A percentile compares a stretch with the other conserved stretches of the same genome.
Evolutionary conservation across 495 filamentous ascomycete genomes (phyloP).

Genomic region (Talaromyces stipitatus): DNA sequence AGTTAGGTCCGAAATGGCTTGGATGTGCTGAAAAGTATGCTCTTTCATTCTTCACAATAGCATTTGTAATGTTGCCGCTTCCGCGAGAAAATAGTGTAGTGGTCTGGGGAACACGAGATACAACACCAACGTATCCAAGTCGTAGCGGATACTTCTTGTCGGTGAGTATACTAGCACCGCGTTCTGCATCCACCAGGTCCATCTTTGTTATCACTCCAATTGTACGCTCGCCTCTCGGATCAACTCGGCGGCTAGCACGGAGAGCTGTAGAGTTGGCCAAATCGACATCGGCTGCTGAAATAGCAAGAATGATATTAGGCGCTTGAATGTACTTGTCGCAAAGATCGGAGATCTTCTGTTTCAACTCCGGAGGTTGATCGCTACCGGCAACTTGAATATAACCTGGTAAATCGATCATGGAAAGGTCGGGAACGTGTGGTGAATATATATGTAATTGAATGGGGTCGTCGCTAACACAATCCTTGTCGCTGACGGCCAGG

Average conservation of each 20-base stretch:
- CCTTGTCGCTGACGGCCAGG: conserved; percentile 75
- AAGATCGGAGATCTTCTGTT: conserved; percentile 90
- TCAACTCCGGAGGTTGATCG: conserved; percentile 86
- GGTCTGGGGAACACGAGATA: conserved; percentile 70
- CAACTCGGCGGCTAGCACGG: conserved; percentile 81
- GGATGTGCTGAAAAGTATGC: conserved; percentile 83
- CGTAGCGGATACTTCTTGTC: conserved; percentile 93
- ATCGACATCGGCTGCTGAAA: conserved; percentile 96
- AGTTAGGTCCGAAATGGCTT: conserved; percentile 64
- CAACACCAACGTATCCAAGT: conserved; percentile 94
- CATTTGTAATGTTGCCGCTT: conserved; percentile 68
- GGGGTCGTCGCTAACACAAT: conserved; percentile 93
- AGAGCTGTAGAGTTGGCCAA: conserved; percentile 93
- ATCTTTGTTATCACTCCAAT: conserved; percentile 99
- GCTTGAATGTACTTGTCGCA: conserved; percentile 98
- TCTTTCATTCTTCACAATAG: conserved; percentile 83
- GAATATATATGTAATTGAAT: conserved; percentile 95
- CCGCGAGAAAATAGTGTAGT: conserved; percentile 79
- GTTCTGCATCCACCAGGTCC: conserved; percentile 84
- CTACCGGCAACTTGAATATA: conserved; percentile 93
- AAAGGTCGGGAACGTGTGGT: conserved; percentile 90
- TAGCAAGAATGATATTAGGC: conserved; percentile 93
- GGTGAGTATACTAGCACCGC: conserved; percentile 67
- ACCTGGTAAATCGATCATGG: conserved; percentile 90
- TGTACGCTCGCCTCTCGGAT: conserved; percentile 89